Evolutionary conservation across 169 alveolate species (phyloP), one percentile per base, ranked within the genome.

Genomic region (Plasmodium inui): DNA sequence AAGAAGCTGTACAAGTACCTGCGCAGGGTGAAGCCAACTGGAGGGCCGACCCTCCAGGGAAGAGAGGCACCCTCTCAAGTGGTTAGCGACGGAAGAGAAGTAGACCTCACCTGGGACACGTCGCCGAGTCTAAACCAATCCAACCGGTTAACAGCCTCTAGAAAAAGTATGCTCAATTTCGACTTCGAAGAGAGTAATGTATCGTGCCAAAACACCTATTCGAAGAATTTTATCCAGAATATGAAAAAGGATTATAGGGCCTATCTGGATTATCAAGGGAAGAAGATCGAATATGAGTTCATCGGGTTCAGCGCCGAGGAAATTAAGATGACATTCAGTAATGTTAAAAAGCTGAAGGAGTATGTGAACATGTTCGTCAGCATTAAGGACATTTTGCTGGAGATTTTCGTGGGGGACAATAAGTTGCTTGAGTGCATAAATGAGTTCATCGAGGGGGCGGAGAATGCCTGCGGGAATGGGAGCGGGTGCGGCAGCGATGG

Each of bases 341-440:
- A 81, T 46, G 72, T 91, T 41, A 91, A 91, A 37, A 91, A 91
- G 46, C 14, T 91, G 50, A 91, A 91, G 71, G 95, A 91, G 57
- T 91, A 91, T 57, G 95, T 91, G 50, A 91, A 82, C 76, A 91
- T 91, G 92, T 91, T 91, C 76, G 92, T 91, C 14, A 82, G 90
- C 55, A 91, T 91, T 26, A 91, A 91, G 72, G 95, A 91, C 57
- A 91, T 91, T 41, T 57, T 91, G 41, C 57, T 91, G 39, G 95
- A 91, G 57, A 91, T 91, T 71, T 91, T 91, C 39, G 37, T 80
- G 26, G 92, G 92, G n/a, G 95, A 91, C 73, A 91, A 91, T 41
- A 82, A 91, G 53, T 46, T 91, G 34, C 79, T 91, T 0, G 95
- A 91, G 17, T 72, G 79, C 39, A 91, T 91, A 7, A 91, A 91